Evolutionary conservation across 2,329 filamentous ascomycete species (phyloP), one percentile per base, ranked within the genome.

Genomic region (Metarhizium anisopliae): DNA sequence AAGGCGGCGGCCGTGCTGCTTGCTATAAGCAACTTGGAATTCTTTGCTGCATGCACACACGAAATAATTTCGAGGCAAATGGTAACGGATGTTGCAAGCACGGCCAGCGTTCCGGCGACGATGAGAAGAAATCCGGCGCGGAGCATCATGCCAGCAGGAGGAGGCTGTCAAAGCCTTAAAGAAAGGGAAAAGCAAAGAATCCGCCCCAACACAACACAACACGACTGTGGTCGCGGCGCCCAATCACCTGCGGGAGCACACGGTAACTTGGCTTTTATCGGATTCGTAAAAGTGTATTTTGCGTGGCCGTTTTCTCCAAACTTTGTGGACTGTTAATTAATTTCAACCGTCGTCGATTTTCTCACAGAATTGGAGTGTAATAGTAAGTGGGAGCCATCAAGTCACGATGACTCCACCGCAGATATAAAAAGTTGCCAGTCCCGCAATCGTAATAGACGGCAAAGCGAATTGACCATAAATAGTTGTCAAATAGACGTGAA

Each of bases 1-100:
- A 70, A 59, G 16, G 60, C 60, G 42, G 64, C 60, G n/a, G 68
- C 64, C 6, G 66, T 57, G 30, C 63, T 62, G 7, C 65, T 63
- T 25, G 65, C 53, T 35, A 42, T 53, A 53, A 38, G 53, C 50
- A 50, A 57, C 40, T 38, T 56, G 25, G 43, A 53, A 3, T 51
- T 53, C 5, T 56, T 45, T 32, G 40, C 36, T 6, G 56, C 50
- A 36, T 57, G 38, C 30, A 60, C 49, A 50, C 56, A 58, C 35
- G 57, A 40, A 35, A 57, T 55, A 53, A 60, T 55, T 53, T 64
- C 59, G 13, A 63, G 61, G 42, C 57, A 55, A 29, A 64, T 52
- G 47, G 55, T 55, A 2, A 56, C 52, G 13, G 50, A 50, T 18
- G 63, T 64, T 29, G 60, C 56, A 13, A 62, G 20, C n/a, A 61